Base-by-base conservation (phyloP, 176 grass and related monocot genomes). In the bread wheat (Triticum aestivum) region DNA sequence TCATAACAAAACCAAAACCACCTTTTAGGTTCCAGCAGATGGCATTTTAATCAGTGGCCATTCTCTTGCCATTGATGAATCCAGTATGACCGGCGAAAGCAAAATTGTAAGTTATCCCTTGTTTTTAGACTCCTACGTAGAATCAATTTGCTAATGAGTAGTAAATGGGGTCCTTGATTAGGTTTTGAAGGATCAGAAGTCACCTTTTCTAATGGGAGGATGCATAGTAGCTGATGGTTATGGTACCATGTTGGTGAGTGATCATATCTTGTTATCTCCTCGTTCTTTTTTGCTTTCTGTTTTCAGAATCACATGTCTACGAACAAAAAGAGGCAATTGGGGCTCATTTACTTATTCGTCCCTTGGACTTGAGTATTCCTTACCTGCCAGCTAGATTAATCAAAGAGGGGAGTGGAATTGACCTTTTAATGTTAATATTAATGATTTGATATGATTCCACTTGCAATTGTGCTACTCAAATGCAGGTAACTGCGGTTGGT, bases 201-300 rank as follows among this genome's bases (percentile, higher is more conserved):
- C 90, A 78, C 97, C 97, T 68, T 99, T 99, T 90, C 82, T 99
- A 79, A 99, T 99, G 97, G 91, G 90, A 49, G 97, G 97, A 73
- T 99, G 94, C 89, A 99, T 96, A 76, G 97, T 99, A 85, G 97
- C 97, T 26, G 92, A 99, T 90, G 97, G 97, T 86, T 99, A 89
- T 80, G 97, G 94, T 85, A 94, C 86, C 77, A 94, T 99, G 94
- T 80, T 99, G 97, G 97, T 99, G 78, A 79, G 97, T 86, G 54
- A 76, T 80, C 51, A 73, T 84, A 87, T 75, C 61, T 63, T 81
- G 30, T 37, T 52, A 61, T 26, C 58, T 58, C 18, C 13, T 49
- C 8, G 2, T 73, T 62, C 30, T 54, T 67, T 67, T 35, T 68
- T 54, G n/a, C 7, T 5, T 68, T 66, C 44, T 65, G 21, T 75